These are phyloP conservation scores for Terfezia claveryi DNA, from an alignment of 495 filamentous ascomycete genomes.

Conservation along the genomic window DNA sequence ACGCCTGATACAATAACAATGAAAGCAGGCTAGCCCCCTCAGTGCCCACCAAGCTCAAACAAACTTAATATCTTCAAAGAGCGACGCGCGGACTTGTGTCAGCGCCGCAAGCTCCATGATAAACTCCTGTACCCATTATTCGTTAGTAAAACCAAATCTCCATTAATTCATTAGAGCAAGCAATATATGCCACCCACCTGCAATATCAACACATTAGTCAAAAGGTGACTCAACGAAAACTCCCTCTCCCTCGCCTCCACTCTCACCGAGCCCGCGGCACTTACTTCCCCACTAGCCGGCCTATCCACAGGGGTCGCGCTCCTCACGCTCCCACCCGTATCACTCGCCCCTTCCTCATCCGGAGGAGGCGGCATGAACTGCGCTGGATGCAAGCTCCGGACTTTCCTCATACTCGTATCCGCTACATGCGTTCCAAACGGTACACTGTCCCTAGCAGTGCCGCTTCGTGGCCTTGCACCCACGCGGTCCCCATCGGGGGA, in stretches of 20 bases:
- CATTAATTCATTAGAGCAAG: background rate
- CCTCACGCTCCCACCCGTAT: constrained; percentile 23
- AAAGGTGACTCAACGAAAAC: constrained; percentile 60
- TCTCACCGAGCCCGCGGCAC: constrained; percentile 6
- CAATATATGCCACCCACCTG: constrained; percentile 21
- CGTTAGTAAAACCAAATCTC: constrained; percentile 16
- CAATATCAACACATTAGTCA: constrained; percentile 56
- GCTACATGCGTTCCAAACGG: constrained; percentile 8
- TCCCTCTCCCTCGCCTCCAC: constrained; percentile 21
- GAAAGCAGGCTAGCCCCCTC: background rate
- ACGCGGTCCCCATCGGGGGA: constrained; percentile 1
- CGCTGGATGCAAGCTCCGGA: constrained; percentile 11
- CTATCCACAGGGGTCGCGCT: constrained; percentile 17
- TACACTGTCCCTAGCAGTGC: constrained; percentile 1
- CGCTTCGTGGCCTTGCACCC: constrained; percentile 9
- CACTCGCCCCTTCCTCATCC: constrained; percentile 12
- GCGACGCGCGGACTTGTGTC: constrained; percentile 59
- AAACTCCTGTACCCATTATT: constrained; percentile 42
- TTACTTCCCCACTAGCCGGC: constrained; percentile 13
- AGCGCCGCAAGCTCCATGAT: constrained; percentile 70
- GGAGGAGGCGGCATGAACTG: constrained; percentile 17
- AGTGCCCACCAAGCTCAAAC: constrained; percentile 3
- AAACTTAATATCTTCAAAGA: constrained; percentile 73
- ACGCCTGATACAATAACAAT: too few species aligned
- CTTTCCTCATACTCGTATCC: constrained; percentile 12